These are phyloP conservation scores for Fraxinus excelsior DNA, from an alignment of 257 asterid species.

Conservation along the genomic window DNA sequence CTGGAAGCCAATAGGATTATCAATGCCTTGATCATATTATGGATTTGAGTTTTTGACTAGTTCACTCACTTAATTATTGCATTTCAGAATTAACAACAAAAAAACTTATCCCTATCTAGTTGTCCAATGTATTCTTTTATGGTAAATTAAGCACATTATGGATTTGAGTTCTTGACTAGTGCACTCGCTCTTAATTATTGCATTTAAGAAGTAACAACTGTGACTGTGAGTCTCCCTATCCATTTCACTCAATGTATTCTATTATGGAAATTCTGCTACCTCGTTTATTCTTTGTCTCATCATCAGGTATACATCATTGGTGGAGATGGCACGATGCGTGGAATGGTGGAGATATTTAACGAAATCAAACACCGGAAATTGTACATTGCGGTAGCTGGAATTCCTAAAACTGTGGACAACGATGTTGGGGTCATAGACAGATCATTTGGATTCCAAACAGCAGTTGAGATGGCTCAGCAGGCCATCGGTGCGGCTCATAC, in stretches of 20 bases:
- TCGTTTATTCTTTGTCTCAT: background rate
- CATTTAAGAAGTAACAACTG: background rate
- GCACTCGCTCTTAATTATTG: background rate
- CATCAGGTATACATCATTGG: constrained; percentile 69
- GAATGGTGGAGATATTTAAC: constrained; percentile 56
- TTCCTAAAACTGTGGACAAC: constrained; percentile 84
- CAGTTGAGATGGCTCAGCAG: constrained; percentile 89
- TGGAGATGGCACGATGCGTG: constrained; percentile 90
- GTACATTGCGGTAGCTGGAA: constrained; percentile 61
- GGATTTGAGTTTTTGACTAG: no score
- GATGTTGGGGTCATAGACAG: constrained; percentile 77
- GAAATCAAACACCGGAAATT: constrained; percentile 53
- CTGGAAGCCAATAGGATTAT: background rate
- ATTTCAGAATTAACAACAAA: no score
- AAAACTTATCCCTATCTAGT: no score
- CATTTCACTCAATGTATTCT: no score
- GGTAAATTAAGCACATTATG: no score
- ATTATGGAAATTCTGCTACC: background rate
- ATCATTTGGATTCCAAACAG: constrained; percentile 84
- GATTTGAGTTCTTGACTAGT: no score
- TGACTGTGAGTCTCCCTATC: background rate
- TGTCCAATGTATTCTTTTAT: no score
- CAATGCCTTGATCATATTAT: no score
- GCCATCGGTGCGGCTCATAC: constrained; percentile 79
- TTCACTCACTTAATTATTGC: no score